A percentile compares a stretch with the other conserved stretches of the same genome.
phyloP scores from a whole-genome alignment of 2,329 filamentous ascomycete genomes.

The Botrytis sinoallii region DNA sequence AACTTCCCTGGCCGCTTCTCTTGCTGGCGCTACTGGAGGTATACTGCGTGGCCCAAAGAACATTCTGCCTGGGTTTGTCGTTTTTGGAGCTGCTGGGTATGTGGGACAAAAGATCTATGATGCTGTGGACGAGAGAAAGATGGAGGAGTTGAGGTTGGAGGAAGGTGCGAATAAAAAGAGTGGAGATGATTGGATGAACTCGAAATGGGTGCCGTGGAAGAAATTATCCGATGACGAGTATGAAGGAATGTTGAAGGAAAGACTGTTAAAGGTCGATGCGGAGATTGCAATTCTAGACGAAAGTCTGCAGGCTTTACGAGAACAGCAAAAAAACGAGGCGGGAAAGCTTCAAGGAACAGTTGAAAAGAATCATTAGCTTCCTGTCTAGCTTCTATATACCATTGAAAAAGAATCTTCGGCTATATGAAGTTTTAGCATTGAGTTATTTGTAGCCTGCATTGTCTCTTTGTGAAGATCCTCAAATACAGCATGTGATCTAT shows the following conservation, averaged over 20 bases:
- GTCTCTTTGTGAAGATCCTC: not conserved
- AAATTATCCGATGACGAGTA: slow-evolving; percentile 72
- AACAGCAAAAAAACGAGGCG: slow-evolving; percentile 15
- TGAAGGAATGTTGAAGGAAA: slow-evolving; percentile 65
- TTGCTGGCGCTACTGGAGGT: slow-evolving; percentile 63
- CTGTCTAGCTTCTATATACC: not conserved
- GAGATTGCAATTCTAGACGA: slow-evolving; percentile 79
- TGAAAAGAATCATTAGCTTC: not conserved
- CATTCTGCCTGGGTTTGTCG: slow-evolving; percentile 54
- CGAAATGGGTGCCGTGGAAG: slow-evolving; percentile 69
- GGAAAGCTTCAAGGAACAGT: not conserved
- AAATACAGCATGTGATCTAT: not conserved
- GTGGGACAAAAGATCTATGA: slow-evolving; percentile 56
- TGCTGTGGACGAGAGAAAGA: slow-evolving; percentile 43
- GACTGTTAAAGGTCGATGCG: slow-evolving; percentile 66
- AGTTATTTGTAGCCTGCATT: not conserved
- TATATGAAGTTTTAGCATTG: not conserved
- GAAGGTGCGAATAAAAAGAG: slow-evolving; percentile 36
- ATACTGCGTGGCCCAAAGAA: slow-evolving; percentile 56
- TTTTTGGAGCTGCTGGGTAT: slow-evolving; percentile 57
- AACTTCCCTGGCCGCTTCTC: slow-evolving; percentile 67
- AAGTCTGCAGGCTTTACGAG: slow-evolving; percentile 51
- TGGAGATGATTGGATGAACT: slow-evolving; percentile 45
- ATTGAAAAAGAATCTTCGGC: not conserved
- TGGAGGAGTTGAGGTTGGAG: slow-evolving; percentile 31